Base-by-base conservation (phyloP, 2,329 filamentous ascomycete genomes). In the Sarocladiaceae sp. region DNA sequence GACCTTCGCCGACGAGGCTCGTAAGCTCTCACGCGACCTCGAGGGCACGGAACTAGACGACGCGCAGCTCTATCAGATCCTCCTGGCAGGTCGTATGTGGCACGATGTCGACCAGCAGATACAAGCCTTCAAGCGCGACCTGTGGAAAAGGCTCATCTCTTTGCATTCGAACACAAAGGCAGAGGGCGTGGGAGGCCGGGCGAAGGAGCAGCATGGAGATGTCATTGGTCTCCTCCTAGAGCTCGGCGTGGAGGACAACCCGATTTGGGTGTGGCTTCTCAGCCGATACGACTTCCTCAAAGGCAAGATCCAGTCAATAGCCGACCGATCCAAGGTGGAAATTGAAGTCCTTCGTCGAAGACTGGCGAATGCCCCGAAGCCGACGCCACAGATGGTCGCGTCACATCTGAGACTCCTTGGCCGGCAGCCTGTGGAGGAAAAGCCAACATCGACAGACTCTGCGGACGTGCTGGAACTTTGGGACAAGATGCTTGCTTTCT, bases 61-160 rank as follows among this genome's bases (percentile, higher is more conserved):
- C 55, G 70, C 79, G 16, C 83, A 97, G 57, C 77, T 93, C 11
- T 88, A 95, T 60, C 84, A 89, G 48, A 83, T 98, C 48, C 71
- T 98, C 35, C 76, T 95, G 37, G 90, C 90, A 6, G 90, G 85
- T 6, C 81, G 90, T 42, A 94, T 98, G 84, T 98, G 93, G 93
- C 77, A 86, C 50, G 90, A 96, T 60, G 87, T 96, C 9, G 85
- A 94, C 49, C 80, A 87, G 37, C 91, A 96, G 55, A 82, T 96
- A 16, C 82, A 90, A 50, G 64, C 70, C 2, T 94, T 97, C 68
- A 97, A 96, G 66, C 78, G 87, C 11, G 88, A 95, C 46, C 71
- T 94, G 6, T 97, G 93, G 90, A 83, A 83, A 57, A 82, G 79
- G 52, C 72, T 98, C 41, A 80, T 83, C 31, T 78, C 80, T 27